Evolutionary conservation across 495 filamentous ascomycete species (phyloP), one percentile per base, ranked within the genome.

Genomic region (Penicillium tannophilum): DNA sequence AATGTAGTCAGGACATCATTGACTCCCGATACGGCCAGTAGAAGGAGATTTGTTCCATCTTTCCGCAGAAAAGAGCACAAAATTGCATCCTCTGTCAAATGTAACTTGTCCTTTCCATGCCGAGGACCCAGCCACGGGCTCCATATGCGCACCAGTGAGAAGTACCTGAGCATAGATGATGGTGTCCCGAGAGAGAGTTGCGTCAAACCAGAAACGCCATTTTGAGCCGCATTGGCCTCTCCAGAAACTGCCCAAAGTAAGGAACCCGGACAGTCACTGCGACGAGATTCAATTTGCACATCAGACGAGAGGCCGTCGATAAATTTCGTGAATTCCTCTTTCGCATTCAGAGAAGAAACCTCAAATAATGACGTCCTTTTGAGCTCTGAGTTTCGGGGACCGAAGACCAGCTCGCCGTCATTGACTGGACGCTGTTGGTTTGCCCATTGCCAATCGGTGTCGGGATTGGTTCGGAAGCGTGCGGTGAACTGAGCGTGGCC

Each of bases 71-170:
- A 96, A 0, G 92, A 91, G 45, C 85, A 89, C 50, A 97, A 66
- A 3, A 98, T 70, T 5, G 87, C 90, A 71, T 96, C 90, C 59
- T 90, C 88, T 35, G 88, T 87, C 24, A 92, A 74, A 6, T 66
- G 65, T 31, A 95, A 89, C 6, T 75, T 69, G 9, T 76, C 71
- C 53, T 81, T 85, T 14, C 93, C 93, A 72, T 98, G 94, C 16
- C 91, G 79, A 20, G 94, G 94, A 0, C 88, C 90, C 14, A 98
- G 77, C 94, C 94, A 98, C 1, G 92, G 86, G 30, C 77, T 80
- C 84, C 88, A 92, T 3, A 89, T 73, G n/a, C 91, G 85, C 14
- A 92, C 87, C 7, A 94, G 73, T 5, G 90, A 84, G 65, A 96
- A 92, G 82, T 90, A 93, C 57, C 86, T 72, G 11, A 66, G 68